Base-by-base conservation (phyloP, 768 basidiomycete genomes). In the Russula foetens region DNA sequence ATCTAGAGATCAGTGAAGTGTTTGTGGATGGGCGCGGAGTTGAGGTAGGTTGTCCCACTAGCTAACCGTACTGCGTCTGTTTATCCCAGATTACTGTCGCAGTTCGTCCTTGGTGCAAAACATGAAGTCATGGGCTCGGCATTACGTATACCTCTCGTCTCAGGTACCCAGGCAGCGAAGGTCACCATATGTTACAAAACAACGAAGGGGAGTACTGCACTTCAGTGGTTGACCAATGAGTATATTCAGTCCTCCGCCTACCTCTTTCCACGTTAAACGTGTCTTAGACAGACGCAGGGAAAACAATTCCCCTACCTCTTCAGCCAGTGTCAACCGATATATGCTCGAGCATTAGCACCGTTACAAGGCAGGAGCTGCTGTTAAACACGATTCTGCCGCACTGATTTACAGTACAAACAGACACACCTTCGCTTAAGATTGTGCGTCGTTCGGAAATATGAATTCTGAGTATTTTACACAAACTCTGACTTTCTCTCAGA, bases 251-350 rank as follows among this genome's bases (percentile, higher is more conserved):
- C 35, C 54, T 29, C 65, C 26, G 21, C 26, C 33, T 2, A 15
- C 2, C 46, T 29, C 24, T 45, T 44, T 33, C 57, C 23, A 56
- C 31, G 12, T 26, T 19, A n/a, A 6, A 9, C 44, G 41, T 19
- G 12, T 21, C 14, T 19, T 53, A 90, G 90, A 60, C 86, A 92
- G 73, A 97, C 93, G 0, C 89, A 90, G 61, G 92, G 92, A 8
- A 92, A 92, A 65, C 75, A 76, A 21, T 88, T 89, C 69, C 86
- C 91, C 0, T 97, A 88, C 73, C 72, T 98, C 17, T 98, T 94
- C 76, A 92, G 90, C 61, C 95, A 97, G 68, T 91, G 88, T 68
- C 93, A 97, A 65, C 91, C 95, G 3, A 96, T 94, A 66, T 87
- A 95, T 69, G 89, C 89, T 2, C 83, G 94, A 29, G 80, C 85